These are phyloP conservation scores for Multifurca ochricompacta DNA, from an alignment of 768 basidiomycete species.

Conservation along the genomic window DNA sequence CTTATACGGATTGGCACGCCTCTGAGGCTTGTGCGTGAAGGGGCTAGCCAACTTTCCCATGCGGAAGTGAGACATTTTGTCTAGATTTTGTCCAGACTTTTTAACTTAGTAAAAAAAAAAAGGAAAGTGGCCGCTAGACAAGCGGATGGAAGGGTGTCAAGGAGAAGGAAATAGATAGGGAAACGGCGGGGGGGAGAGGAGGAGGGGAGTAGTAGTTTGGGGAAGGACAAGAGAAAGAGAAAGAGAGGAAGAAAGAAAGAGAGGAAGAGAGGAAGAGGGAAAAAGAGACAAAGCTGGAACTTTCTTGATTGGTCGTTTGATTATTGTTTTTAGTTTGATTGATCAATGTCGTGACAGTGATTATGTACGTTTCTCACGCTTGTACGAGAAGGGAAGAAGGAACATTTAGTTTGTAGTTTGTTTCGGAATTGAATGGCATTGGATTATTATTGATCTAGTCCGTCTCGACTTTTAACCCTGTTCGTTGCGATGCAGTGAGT, in stretches of 20 bases:
- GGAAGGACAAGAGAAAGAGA: too few species aligned
- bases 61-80: constrained; percentile 2
- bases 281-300: neutral
- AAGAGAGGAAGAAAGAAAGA: neutral
- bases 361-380: too few species aligned
- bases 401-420: too few species aligned
- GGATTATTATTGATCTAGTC: too few species aligned
- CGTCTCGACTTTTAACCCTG: too few species aligned
- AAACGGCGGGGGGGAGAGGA: neutral
- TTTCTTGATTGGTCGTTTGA: neutral
- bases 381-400: too few species aligned
- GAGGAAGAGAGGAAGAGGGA: neutral
- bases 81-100: neutral
- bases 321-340: neutral
- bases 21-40: constrained; percentile 1
- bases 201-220: too few species aligned
- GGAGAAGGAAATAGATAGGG: too few species aligned
- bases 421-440: too few species aligned
- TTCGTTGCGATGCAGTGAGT: too few species aligned
- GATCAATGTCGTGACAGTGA: neutral
- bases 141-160: constrained; percentile 17
- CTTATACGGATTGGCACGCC: constrained; percentile 1
- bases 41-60: neutral
- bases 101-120: constrained; percentile 1
- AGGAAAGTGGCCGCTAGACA: constrained; percentile 19